Conservation (phyloP, 2,329 filamentous ascomycete genomes). For the Magnaporthiopsis rhizophila region DNA sequence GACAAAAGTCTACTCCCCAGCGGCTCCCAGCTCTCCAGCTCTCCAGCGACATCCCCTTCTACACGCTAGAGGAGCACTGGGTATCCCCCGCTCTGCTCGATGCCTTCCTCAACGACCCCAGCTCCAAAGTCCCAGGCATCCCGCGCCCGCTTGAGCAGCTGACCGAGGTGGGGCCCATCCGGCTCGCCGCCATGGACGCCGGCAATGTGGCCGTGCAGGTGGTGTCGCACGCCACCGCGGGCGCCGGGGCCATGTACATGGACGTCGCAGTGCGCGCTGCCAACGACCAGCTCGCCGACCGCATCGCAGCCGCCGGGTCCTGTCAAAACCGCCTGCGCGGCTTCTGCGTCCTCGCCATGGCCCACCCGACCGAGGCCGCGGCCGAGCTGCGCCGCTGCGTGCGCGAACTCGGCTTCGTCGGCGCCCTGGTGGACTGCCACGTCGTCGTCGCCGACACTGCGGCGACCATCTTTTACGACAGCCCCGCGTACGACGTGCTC, state of each 20-base stretch:
- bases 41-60: neutral
- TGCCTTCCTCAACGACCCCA: neutral
- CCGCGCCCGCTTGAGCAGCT: neutral
- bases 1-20: no score
- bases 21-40: neutral
- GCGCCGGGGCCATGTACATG: neutral
- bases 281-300: neutral
- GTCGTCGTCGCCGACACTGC: conserved; percentile 7
- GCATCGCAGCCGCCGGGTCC: neutral
- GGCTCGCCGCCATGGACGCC: conserved; percentile 1
- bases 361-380: conserved; percentile 28
- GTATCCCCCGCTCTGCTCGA: neutral
- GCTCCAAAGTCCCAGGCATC: neutral
- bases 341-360: conserved; percentile 24
- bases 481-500: conserved; percentile 30
- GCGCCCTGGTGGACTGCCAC: conserved; percentile 37
- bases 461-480: conserved; percentile 37
- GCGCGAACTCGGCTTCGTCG: conserved; percentile 34
- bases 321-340: conserved; percentile 14
- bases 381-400: conserved; percentile 31
- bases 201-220: neutral
- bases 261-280: neutral
- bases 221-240: neutral
- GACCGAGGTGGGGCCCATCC: neutral
- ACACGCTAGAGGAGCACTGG: conserved; percentile 2